Base-by-base conservation (phyloP, 2,329 filamentous ascomycete species). In the Venturia effusa region DNA sequence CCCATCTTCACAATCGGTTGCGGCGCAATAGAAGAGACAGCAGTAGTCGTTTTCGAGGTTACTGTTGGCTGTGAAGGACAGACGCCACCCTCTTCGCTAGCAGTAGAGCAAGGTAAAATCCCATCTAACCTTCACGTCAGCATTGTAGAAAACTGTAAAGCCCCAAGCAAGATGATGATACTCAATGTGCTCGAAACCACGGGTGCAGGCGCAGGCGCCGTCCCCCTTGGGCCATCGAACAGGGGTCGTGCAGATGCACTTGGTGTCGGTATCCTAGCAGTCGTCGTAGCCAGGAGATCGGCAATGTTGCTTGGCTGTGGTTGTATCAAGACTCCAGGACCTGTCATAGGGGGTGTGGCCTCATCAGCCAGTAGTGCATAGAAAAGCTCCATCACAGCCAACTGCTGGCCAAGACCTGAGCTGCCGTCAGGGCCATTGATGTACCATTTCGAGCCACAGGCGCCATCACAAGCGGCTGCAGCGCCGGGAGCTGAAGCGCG, bases 381-480 rank as follows among this genome's bases (percentile, higher is more conserved):
- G 7, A 78, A 75, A 27, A 78, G 75, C 66, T 79, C 78, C 60
- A 80, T 66, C 13, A 77, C 78, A 8, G 71, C 72, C 39, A 80
- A 69, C 67, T 79, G 74, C 66, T 80, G 76, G 6, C 78, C 78
- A 6, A 78, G 71, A 34, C 78, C 77, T 57, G 68, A 70, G 3
- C 66, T 72, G 34, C 76, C 76, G 63, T 80, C 78, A 66, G 70
- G 79, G 57, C 68, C 71, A 22, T 73, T 75, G 7, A 71, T 71
- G 65, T 77, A 79, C 78, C 78, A 81, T 63, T 76, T 76, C 59
- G 73, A 73, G 15, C 78, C 78, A 66, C 79, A 80, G 1, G 74
- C 65, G n/a, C 77, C 75, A 4, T 75, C 73, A 70, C 79, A 80
- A 4, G 76, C 71, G 65, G 72, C 70, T 11, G 76, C 77, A 5